phyloP scores from a whole-genome alignment of 345 rosid species.

The Brassica cretica region DNA sequence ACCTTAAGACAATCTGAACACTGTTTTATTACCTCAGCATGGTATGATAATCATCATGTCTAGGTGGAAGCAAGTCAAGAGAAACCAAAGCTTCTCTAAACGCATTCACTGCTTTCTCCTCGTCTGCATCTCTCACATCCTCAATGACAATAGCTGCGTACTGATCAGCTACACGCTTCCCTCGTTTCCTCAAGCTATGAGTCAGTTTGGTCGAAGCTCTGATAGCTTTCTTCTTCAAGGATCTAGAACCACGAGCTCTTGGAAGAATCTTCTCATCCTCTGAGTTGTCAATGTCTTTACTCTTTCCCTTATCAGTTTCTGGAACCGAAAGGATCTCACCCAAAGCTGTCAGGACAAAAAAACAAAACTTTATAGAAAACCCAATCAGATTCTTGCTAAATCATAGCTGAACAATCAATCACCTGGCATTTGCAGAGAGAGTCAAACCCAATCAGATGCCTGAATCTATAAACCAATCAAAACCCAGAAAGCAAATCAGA shows the following conservation, averaged over 20 bases:
- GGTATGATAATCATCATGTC: constrained; percentile 88
- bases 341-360: constrained; percentile 9
- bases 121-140: constrained; percentile 79
- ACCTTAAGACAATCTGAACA: neutral
- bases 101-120: constrained; percentile 67
- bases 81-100: constrained; percentile 67
- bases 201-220: constrained; percentile 73
- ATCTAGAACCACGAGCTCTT: constrained; percentile 50
- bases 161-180: constrained; percentile 57
- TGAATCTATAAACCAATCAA: constrained; percentile 15
- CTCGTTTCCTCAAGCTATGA: constrained; percentile 68
- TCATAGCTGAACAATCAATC: neutral
- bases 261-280: constrained; percentile 62
- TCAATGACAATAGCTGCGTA: constrained; percentile 53
- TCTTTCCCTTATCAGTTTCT: constrained; percentile 50
- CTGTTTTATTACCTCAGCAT: constrained; percentile 64
- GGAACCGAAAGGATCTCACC: constrained; percentile 47
- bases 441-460: constrained; percentile 25
- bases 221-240: constrained; percentile 74
- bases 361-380: neutral
- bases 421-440: constrained; percentile 60
- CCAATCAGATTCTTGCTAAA: constrained; percentile 1
- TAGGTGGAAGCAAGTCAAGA: constrained; percentile 63
- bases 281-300: constrained; percentile 52
- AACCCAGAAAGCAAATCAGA: constrained; percentile 17